These are phyloP conservation scores for Colletotrichum trifolii DNA, from an alignment of 2,329 filamentous ascomycete genomes.

Conservation along the genomic window DNA sequence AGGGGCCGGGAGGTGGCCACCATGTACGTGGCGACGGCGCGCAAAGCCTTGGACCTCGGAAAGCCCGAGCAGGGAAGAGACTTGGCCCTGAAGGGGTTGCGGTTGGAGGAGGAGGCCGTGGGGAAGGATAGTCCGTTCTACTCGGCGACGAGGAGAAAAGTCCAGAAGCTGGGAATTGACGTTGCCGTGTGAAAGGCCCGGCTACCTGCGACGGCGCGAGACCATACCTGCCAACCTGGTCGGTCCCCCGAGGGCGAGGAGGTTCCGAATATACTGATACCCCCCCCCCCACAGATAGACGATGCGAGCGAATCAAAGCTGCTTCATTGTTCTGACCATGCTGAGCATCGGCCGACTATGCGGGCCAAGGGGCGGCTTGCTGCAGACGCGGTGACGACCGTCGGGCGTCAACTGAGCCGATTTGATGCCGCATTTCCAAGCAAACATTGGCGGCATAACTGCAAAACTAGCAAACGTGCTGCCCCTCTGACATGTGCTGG, in stretches of 20 bases:
- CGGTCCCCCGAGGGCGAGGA: too few relatives aligned
- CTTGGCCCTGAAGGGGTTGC: conserved; percentile 21
- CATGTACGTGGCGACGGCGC: conserved; percentile 14
- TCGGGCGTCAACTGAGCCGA: too few relatives aligned
- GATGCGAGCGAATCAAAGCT: too few relatives aligned
- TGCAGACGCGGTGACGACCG: too few relatives aligned
- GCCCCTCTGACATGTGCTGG: too few relatives aligned
- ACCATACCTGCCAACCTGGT: not conserved
- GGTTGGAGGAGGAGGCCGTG: conserved; percentile 29
- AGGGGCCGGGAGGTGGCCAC: conserved; percentile 30
- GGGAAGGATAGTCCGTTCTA: conserved; percentile 33
- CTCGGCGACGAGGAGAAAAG: conserved; percentile 1
- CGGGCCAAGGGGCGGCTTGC: too few relatives aligned
- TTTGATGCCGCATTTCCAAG: too few relatives aligned
- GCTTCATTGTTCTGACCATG: not conserved
- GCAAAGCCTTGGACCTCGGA: conserved; percentile 7
- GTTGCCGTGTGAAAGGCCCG: not conserved
- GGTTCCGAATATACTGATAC: too few relatives aligned
- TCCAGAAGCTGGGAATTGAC: conserved; percentile 9
- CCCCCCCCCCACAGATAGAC: too few relatives aligned
- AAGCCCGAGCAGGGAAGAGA: not conserved
- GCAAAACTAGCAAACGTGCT: too few relatives aligned
- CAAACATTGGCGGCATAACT: too few relatives aligned
- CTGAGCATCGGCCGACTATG: too few relatives aligned
- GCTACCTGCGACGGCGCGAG: not conserved